These are phyloP conservation scores for Begonia loranthoides DNA, from an alignment of 306 rosid genomes.

Conservation along the genomic window DNA sequence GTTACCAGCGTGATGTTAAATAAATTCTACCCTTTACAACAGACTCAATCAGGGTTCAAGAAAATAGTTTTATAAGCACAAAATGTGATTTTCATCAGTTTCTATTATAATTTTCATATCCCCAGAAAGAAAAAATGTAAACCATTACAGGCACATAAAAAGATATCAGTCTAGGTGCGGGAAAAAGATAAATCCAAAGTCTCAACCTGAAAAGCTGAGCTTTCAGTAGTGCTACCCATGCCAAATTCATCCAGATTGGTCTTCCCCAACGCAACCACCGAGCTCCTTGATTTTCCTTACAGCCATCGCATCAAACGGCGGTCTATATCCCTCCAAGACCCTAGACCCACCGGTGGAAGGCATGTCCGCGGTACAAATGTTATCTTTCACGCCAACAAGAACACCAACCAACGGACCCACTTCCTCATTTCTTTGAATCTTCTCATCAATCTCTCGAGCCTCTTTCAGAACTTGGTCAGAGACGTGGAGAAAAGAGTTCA, in stretches of 20 bases:
- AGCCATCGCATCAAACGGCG: constrained; percentile 85
- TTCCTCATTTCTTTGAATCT: constrained; percentile 36
- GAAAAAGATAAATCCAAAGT: constrained; percentile 2
- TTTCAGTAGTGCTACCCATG: constrained; percentile 97
- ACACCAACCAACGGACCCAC: constrained; percentile 80
- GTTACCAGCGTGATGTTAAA: constrained; percentile 30
- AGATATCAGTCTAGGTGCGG: not conserved
- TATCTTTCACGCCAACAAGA: constrained; percentile 78
- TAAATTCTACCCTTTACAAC: constrained; percentile 3
- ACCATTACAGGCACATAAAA: not conserved
- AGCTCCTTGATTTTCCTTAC: constrained; percentile 57
- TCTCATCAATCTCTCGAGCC: constrained; percentile 42
- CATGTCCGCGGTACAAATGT: constrained; percentile 81
- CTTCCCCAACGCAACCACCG: constrained; percentile 80
- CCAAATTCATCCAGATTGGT: constrained; percentile 96
- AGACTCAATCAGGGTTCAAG: not conserved
- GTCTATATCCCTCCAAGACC: constrained; percentile 55
- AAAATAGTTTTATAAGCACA: too few species aligned
- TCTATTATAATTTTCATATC: not conserved
- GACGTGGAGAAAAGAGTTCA: constrained; percentile 73
- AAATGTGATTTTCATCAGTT: not conserved
- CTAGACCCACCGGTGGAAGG: constrained; percentile 86
- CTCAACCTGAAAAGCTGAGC: constrained; percentile 80
- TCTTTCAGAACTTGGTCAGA: constrained; percentile 34
- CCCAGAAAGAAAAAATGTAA: not conserved